A percentile compares a stretch with the other conserved stretches of the same genome.
Conservation (phyloP, 345 rosid species). For the Lumnitzera littorea region DNA sequence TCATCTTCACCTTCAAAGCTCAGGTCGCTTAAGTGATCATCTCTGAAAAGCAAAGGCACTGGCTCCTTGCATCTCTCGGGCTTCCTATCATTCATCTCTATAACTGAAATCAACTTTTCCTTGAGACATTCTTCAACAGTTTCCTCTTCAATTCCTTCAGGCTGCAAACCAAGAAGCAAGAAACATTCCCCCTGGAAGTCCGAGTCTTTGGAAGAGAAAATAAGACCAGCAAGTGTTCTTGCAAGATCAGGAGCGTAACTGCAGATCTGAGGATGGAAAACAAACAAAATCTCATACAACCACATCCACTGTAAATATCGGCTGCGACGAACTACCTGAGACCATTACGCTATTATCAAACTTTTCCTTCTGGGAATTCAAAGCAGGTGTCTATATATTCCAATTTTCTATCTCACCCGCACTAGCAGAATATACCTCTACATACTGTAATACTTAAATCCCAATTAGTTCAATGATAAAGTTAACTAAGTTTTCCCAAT, state of each 20-base stretch:
- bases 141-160: conserved; percentile 23
- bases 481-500: too few relatives aligned
- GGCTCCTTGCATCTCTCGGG: conserved; percentile 47
- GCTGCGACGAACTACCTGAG: background rate
- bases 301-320: conserved; percentile 1
- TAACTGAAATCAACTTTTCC: conserved; percentile 58
- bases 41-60: conserved; percentile 51
- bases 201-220: conserved; percentile 55
- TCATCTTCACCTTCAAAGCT: conserved; percentile 37
- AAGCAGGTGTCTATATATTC: too few relatives aligned
- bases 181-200: conserved; percentile 74
- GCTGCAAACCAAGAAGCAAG: conserved; percentile 59
- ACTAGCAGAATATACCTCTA: too few relatives aligned
- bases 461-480: too few relatives aligned
- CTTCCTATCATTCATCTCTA: conserved; percentile 58
- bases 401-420: too few relatives aligned
- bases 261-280: conserved; percentile 41
- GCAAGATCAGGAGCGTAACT: conserved; percentile 88
- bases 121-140: conserved; percentile 51
- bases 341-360: too few relatives aligned
- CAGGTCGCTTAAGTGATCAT: conserved; percentile 24
- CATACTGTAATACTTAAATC: too few relatives aligned
- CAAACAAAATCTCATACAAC: background rate
- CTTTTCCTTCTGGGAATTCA: background rate
- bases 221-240: conserved; percentile 67